These are phyloP conservation scores for Chlorella sorokiniana DNA, from an alignment of 139 green algal species.

Conservation along the genomic window DNA sequence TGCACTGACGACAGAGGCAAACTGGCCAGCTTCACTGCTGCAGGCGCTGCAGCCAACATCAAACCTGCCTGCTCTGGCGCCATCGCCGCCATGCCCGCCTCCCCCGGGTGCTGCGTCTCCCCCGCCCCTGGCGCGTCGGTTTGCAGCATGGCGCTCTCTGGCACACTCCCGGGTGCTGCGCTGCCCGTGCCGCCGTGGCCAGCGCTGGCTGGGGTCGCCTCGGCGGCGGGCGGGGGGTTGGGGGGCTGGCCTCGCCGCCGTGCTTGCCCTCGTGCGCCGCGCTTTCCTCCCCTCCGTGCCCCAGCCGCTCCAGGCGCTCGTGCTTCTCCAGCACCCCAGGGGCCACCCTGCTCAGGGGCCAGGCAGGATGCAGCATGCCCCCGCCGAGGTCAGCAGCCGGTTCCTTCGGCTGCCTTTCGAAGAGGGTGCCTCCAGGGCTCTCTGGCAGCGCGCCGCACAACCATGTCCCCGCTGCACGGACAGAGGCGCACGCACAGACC, in stretches of 20 bases:
- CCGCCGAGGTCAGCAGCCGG: not conserved
- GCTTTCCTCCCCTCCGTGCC: not conserved
- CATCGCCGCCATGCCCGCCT: not conserved
- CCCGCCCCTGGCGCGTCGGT: not conserved
- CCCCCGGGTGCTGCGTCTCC: slow-evolving; percentile 1
- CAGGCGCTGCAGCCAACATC: not conserved
- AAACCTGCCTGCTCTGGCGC: not conserved
- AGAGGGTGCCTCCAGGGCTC: too few species aligned
- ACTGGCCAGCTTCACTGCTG: not conserved
- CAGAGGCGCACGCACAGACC: too few species aligned
- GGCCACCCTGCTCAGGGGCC: not conserved
- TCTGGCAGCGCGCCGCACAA: too few species aligned
- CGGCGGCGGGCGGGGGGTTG: not conserved
- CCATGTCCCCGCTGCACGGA: too few species aligned
- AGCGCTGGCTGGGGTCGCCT: not conserved
- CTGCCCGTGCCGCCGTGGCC: not conserved
- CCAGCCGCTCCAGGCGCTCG: slow-evolving; percentile 4
- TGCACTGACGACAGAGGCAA: too few species aligned
- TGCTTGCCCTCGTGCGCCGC: not conserved
- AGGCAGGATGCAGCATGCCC: not conserved
- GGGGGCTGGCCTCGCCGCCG: not conserved
- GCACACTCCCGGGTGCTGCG: not conserved
- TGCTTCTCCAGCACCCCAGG: slow-evolving; percentile 16
- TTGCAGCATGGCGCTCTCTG: slow-evolving; percentile 6
- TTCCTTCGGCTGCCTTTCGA: not conserved